Base-by-base conservation (phyloP, 768 basidiomycete species). In the Rubroboletus satanas region DNA sequence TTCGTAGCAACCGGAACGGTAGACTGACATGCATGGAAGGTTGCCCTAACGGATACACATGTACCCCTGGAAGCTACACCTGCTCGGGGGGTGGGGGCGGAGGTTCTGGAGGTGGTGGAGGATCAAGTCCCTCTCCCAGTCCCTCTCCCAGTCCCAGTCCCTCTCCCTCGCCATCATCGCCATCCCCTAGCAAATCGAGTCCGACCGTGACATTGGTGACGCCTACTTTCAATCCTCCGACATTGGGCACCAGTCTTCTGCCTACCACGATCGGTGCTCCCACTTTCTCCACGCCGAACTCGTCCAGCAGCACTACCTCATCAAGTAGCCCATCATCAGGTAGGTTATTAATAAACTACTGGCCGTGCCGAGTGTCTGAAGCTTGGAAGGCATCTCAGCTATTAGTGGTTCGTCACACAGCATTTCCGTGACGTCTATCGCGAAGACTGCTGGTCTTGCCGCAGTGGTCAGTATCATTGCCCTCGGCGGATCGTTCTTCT, bases 11-110 rank as follows among this genome's bases (percentile, higher is more conserved):
- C 5, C 10, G 14, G 21, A 2, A 14, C 2, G 18, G 14, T 31
- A 28, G 46, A 47, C 56, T 66, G 23, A 61, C n/a, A 10, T 26
- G 15, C 0, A 6, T 28, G 29, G 1, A 31, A 68, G 66, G 66
- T 45, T 69, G 67, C 39, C 46, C 61, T 10, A 21, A 4, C 7
- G 64, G 62, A 14, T 21, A 32, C 9, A 33, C 23, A 2, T 67
- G 66, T 45, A 47, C 29, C 15, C 2, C 37, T 23, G 50, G 37
- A 38, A 38, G 23, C 0, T 4, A 55, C 35, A 56, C 55, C 9
- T 67, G 64, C 45, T 21, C 33, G 2, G 1, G 4, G 21, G 38
- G 33, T n/a, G 45, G 58, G 2, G 39, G 63, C 5, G 44, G 61
- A 1, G 45, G 59, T 8, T 14, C 29, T 12, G 49, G 56, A 6